phyloP scores from a whole-genome alignment of 352 stramenopile species.

The Phytophthora megakarya region DNA sequence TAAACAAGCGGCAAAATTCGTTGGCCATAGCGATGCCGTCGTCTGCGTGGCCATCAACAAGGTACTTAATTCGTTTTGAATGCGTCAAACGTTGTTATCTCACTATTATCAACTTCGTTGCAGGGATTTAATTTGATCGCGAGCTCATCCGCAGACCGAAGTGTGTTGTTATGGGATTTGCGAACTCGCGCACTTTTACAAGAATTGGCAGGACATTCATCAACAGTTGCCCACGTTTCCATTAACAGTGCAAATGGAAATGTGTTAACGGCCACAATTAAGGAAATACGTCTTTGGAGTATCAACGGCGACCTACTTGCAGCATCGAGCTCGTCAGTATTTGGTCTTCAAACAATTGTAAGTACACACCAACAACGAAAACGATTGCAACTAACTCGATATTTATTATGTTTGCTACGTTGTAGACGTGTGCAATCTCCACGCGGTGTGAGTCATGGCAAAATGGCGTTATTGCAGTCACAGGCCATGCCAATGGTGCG shows the following conservation, averaged over 20 bases:
- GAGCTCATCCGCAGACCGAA: constrained; percentile 60
- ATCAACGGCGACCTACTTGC: constrained; percentile 81
- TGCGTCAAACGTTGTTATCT: background rate
- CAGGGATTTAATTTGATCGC: constrained; percentile 73
- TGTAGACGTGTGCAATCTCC: constrained; percentile 58
- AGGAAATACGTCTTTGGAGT: constrained; percentile 73
- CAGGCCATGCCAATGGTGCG: constrained; percentile 71
- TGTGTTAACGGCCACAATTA: constrained; percentile 52
- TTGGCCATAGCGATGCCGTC: constrained; percentile 68
- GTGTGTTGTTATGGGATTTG: constrained; percentile 74
- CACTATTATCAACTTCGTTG: background rate
- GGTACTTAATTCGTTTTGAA: constrained; percentile 21
- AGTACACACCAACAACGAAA: background rate
- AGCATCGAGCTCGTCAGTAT: constrained; percentile 41
- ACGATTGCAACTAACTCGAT: background rate
- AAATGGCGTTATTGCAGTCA: constrained; percentile 65
- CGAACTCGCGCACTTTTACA: constrained; percentile 60
- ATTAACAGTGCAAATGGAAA: constrained; percentile 79
- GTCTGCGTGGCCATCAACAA: constrained; percentile 73
- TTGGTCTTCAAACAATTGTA: constrained; percentile 67
- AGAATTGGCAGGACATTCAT: constrained; percentile 59
- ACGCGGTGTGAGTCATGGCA: constrained; percentile 82
- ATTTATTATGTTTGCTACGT: background rate
- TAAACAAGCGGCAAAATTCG: constrained; percentile 68
- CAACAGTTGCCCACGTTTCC: constrained; percentile 52